Evolutionary conservation across 371 early-diverging fungal genomes (phyloP).

Genomic region (Mortierella polycephala): DNA sequence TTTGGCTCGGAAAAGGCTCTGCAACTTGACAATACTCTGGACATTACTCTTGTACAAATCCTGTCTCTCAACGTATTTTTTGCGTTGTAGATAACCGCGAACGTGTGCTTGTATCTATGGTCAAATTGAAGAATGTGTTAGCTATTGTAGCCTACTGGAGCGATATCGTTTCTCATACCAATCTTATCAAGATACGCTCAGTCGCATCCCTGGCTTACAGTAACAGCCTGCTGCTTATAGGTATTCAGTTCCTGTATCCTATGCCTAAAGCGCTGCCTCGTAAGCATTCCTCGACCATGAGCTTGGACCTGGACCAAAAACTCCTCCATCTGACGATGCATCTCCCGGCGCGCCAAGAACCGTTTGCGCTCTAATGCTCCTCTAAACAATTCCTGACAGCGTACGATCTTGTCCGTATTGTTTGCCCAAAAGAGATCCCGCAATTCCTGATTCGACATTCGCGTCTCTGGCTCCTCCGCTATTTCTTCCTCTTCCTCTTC

Average conservation of each 20-base stretch:
- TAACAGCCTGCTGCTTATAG: slow-evolving; percentile 39
- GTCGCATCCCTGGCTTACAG: slow-evolving; percentile 17
- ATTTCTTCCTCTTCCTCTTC: slow-evolving; percentile 50
- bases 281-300: slow-evolving; percentile 67
- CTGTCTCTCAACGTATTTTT: slow-evolving; percentile 64
- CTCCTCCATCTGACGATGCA: slow-evolving; percentile 50
- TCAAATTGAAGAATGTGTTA: too few relatives aligned
- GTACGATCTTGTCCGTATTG: slow-evolving; percentile 54
- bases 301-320: slow-evolving; percentile 72
- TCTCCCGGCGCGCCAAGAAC: slow-evolving; percentile 58
- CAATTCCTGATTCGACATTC: slow-evolving; percentile 47
- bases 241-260: slow-evolving; percentile 44
- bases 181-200: slow-evolving; percentile 13
- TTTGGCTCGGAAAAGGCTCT: slow-evolving; percentile 86
- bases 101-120: slow-evolving; percentile 76
- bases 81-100: slow-evolving; percentile 74
- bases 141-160: too few relatives aligned
- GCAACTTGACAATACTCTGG: slow-evolving; percentile 84
- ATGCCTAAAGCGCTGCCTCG: slow-evolving; percentile 57
- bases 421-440: slow-evolving; percentile 42
- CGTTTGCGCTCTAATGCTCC: slow-evolving; percentile 65
- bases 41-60: slow-evolving; percentile 75
- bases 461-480: slow-evolving; percentile 44
- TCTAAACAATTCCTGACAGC: slow-evolving; percentile 70
- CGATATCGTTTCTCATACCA: too few relatives aligned